Evolutionary conservation across 306 rosid genomes (phyloP), one percentile per base, ranked within the genome.

Genomic region (Corylus avellana): DNA sequence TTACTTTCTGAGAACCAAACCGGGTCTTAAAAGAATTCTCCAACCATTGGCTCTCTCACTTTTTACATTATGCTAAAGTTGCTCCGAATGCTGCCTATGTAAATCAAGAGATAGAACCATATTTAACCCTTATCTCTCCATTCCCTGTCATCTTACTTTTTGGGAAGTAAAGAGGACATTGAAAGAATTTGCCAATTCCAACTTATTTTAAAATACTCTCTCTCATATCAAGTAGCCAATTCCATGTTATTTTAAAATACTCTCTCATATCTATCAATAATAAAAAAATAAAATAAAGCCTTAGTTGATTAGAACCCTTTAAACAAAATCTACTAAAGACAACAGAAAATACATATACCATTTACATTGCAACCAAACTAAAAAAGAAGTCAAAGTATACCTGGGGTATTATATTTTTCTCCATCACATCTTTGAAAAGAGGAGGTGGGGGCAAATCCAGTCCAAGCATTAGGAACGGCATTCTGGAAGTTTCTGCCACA

Each of bases 361-460:
- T 37, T 14, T 37, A 35, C 16, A 42, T 7, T 64, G 22, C 12
- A 17, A 64, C 3, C 22, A 35, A 72, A 42, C 32, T 61, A 75
- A 69, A 11, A 72, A 25, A 62, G 59, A 22, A 77, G 29, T 58
- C 79, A 58, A 57, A 57, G 20, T 42, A 72, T 81, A 95, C 98
- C 98, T 95, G 98, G 22, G 98, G 98, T 86, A 95, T 95, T 72
- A 92, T 95, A 81, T 95, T 95, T 87, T 95, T 95, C 92, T 95
- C 98, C 98, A 92, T 92, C 73, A 92, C 97, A 84, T 95, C 98
- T 87, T 89, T 90, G 86, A 95, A 95, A 79, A 95, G 97, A 37
- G 98, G 98, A 13, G 98, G 98, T 1, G 98, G 98, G 17, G 98
- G 98, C 86, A 95, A 85, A 88, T 95, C 98, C 89, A 95, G 79